These are phyloP conservation scores for Saccharomycopsis vini DNA, from an alignment of 805 yeast species.

Conservation along the genomic window DNA sequence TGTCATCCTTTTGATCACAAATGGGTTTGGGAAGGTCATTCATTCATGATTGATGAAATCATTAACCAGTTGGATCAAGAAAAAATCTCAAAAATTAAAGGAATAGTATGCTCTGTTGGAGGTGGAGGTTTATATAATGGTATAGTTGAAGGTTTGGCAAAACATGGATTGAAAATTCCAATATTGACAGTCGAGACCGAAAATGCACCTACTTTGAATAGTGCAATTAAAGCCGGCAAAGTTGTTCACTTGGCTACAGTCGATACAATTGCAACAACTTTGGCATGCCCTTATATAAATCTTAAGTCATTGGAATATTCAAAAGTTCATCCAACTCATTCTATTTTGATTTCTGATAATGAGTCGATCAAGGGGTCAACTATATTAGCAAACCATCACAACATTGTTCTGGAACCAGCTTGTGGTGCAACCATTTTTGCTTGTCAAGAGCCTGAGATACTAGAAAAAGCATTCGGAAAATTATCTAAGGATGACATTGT, in stretches of 20 bases:
- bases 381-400: conserved; percentile 41
- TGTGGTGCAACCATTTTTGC: conserved; percentile 62
- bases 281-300: conserved; percentile 55
- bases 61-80: conserved; percentile 23
- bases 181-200: conserved; percentile 48
- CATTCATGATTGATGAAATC: conserved; percentile 39
- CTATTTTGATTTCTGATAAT: conserved; percentile 40
- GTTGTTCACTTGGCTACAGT: conserved; percentile 35
- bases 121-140: conserved; percentile 55
- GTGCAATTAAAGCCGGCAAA: conserved; percentile 38
- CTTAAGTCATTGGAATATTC: conserved; percentile 37
- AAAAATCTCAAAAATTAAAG: conserved; percentile 28
- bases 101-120: conserved; percentile 46
- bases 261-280: conserved; percentile 50
- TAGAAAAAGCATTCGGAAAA: conserved; percentile 24
- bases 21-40: conserved; percentile 47
- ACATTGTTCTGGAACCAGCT: conserved; percentile 56
- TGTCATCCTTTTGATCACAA: conserved; percentile 49
- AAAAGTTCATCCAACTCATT: conserved; percentile 30
- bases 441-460: conserved; percentile 31
- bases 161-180: conserved; percentile 29
- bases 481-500: conserved; percentile 35
- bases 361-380: conserved; percentile 49
- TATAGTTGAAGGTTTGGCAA: conserved; percentile 35
- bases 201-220: conserved; percentile 52